Evolutionary conservation across 345 rosid genomes (phyloP).

Genomic region (Aquilaria yunnanensis): DNA sequence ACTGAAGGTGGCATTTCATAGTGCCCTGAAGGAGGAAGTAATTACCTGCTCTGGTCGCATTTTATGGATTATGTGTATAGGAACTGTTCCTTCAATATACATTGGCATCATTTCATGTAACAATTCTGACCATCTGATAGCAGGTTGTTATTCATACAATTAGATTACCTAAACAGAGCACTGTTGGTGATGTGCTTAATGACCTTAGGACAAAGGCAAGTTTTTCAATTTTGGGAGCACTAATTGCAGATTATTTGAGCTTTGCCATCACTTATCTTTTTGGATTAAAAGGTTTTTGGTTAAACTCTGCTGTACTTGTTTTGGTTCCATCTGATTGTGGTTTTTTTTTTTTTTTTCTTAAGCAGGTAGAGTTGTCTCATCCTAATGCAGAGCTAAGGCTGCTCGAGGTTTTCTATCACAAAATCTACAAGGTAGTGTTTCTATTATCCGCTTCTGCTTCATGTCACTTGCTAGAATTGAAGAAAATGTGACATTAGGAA

Average conservation of each 20-base stretch:
- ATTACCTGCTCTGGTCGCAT: slow-evolving; percentile 17
- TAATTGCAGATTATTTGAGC: slow-evolving; percentile 11
- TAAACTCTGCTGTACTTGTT: slow-evolving; percentile 1
- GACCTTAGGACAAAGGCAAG: slow-evolving; percentile 83
- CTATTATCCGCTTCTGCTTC: background rate
- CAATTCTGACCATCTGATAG: slow-evolving; percentile 14
- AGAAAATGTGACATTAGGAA: slow-evolving; percentile 3
- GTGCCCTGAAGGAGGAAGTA: slow-evolving; percentile 80
- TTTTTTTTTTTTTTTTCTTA: slow-evolving; percentile 7
- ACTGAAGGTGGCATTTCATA: slow-evolving; percentile 80
- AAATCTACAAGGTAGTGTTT: slow-evolving; percentile 75
- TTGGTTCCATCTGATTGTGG: background rate
- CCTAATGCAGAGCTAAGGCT: slow-evolving; percentile 88
- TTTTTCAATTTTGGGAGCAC: slow-evolving; percentile 5
- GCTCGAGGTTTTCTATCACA: slow-evolving; percentile 90
- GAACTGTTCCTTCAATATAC: background rate
- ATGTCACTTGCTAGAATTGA: background rate
- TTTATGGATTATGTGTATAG: background rate
- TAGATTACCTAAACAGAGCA: slow-evolving; percentile 88
- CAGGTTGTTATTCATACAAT: slow-evolving; percentile 84
- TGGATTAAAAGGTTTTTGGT: background rate
- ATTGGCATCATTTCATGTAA: background rate
- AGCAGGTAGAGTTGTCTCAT: slow-evolving; percentile 89
- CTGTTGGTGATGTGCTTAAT: slow-evolving; percentile 86
- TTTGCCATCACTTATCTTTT: slow-evolving; percentile 2